Percentiles rank a stretch among this genome's conserved stretches.
phyloP scores from a whole-genome alignment of 2,329 filamentous ascomycete genomes.

The Dichotomopilus funicola region DNA sequence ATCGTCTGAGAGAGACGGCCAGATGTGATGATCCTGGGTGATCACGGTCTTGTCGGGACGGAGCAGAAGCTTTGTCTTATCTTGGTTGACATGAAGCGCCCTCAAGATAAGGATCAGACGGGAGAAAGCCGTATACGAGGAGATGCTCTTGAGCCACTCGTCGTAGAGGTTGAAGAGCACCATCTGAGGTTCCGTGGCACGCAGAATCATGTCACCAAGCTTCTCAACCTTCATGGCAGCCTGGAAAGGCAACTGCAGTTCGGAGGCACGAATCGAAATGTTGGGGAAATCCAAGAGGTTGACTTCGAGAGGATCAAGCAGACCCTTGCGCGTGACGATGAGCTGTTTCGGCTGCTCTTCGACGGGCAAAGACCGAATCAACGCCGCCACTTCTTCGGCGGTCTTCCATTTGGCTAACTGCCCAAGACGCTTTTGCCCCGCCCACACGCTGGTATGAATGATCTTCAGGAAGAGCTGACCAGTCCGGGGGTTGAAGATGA shows the following conservation, averaged over 20 bases:
- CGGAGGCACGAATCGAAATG: slow-evolving; percentile 95
- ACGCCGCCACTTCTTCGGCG: slow-evolving; percentile 95
- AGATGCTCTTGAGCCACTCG: slow-evolving; percentile 97
- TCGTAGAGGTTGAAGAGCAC: slow-evolving; percentile 98
- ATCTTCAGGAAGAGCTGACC: slow-evolving; percentile 98
- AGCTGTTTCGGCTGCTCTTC: slow-evolving; percentile 99
- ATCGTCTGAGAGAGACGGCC: slow-evolving; percentile 88
- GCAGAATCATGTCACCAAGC: slow-evolving; percentile 95
- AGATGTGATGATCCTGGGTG: slow-evolving; percentile 97
- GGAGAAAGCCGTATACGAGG: slow-evolving; percentile 97
- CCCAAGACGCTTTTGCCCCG: slow-evolving; percentile 96
- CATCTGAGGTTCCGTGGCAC: slow-evolving; percentile 99
- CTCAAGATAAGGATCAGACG: slow-evolving; percentile 88
- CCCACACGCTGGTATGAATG: slow-evolving; percentile 98
- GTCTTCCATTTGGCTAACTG: slow-evolving; percentile 99
- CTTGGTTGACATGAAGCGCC: slow-evolving; percentile 93
- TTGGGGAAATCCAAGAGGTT: slow-evolving; percentile 98
- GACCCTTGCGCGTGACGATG: slow-evolving; percentile 94
- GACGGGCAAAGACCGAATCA: slow-evolving; percentile 90
- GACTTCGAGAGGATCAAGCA: slow-evolving; percentile 93
- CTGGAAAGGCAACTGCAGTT: slow-evolving; percentile 96
- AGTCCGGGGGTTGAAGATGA: slow-evolving; percentile 99
- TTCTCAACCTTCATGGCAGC: slow-evolving; percentile 99
- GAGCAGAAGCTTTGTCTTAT: slow-evolving; percentile 94
- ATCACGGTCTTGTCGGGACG: slow-evolving; percentile 97